Evolutionary conservation across 805 yeast genomes (phyloP), one percentile per base, ranked within the genome.

Genomic region (Tetrapisispora fleetii): DNA sequence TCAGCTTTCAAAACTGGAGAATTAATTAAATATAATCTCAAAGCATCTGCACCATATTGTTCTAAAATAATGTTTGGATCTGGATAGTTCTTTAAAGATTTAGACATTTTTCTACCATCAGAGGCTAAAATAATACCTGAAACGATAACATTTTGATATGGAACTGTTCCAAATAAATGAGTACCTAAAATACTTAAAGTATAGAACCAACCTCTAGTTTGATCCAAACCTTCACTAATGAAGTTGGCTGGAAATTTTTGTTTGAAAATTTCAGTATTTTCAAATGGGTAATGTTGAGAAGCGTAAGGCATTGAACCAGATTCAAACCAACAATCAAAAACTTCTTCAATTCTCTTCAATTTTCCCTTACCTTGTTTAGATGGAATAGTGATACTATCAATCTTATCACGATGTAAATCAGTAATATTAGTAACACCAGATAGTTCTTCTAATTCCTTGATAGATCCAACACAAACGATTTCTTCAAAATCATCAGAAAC

Each of bases 131-230:
- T 96, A 64, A 93, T 86, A 76, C 99, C 99, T 40, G 89, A 76
- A 46, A 93, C 99, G 67, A 93, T 87, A 55, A 90, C 96, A 68
- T 93, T 93, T 70, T 91, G 74, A 76, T 85, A 93, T 45, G 99
- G 98, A 54, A 95, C 95, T 50, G 82, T 78, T 62, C 85, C 83
- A 73, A 93, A 93, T 60, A 93, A 73, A 60, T 91, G 97, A 50
- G 96, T 87, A 68, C 98, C 99, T 62, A 93, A 77, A 22, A 93
- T 96, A 42, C 95, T 83, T 67, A 93, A 77, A 47, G 99, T 93
- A 71, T 93, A 93, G 73, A 93, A 93, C 99, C 99, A 93, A 67
- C 99, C 99, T 80, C 99, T 87, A 51, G 99, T 93, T 75, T 93
- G 99, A 72, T 93, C 99, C 60, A 93, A 79, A 72, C 99, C 99